Evolutionary conservation across 2,329 filamentous ascomycete species (phyloP).

Genomic region (Fusarium sp.): DNA sequence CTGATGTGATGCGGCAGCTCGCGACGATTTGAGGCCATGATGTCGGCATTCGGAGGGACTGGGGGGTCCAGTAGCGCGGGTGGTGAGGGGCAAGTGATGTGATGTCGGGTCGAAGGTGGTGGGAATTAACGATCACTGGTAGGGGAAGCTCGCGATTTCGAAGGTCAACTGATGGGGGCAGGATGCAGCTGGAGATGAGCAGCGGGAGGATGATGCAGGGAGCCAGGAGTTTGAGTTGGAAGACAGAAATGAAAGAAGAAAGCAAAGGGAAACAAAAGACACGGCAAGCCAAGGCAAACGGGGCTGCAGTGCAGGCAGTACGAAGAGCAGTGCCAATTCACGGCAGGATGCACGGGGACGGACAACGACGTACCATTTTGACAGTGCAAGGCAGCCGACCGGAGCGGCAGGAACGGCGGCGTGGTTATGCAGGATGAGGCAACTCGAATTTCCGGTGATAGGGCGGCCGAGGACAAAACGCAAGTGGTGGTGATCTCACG

Average conservation of each 20-base stretch:
- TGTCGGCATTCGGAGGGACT: conserved; percentile 36
- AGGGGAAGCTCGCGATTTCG: conserved; percentile 22
- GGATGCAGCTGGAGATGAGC: conserved; percentile 13
- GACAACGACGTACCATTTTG: conserved; percentile 40
- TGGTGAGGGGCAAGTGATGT: conserved; percentile 30
- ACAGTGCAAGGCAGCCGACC: conserved; percentile 23
- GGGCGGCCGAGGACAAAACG: background rate
- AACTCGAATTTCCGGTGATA: background rate
- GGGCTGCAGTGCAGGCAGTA: conserved; percentile 9
- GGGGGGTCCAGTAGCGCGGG: conserved; percentile 25
- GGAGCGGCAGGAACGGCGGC: conserved; percentile 17
- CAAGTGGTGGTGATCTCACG: conserved; percentile 18
- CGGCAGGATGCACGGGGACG: conserved; percentile 31
- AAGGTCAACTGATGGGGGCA: conserved; percentile 1
- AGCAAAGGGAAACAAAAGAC: background rate
- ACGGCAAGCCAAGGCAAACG: background rate
- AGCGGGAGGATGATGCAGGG: conserved; percentile 34
- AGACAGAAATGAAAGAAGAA: background rate
- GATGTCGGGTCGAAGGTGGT: conserved; percentile 20
- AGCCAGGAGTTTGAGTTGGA: background rate
- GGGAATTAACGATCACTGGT: conserved; percentile 16
- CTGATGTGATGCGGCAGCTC: conserved; percentile 34
- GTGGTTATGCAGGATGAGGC: conserved; percentile 11
- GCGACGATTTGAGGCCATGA: conserved; percentile 34
- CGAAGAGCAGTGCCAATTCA: conserved; percentile 27